Conservation (phyloP, 1,284 basidiomycete species). For the Termitomyces sp. region DNA sequence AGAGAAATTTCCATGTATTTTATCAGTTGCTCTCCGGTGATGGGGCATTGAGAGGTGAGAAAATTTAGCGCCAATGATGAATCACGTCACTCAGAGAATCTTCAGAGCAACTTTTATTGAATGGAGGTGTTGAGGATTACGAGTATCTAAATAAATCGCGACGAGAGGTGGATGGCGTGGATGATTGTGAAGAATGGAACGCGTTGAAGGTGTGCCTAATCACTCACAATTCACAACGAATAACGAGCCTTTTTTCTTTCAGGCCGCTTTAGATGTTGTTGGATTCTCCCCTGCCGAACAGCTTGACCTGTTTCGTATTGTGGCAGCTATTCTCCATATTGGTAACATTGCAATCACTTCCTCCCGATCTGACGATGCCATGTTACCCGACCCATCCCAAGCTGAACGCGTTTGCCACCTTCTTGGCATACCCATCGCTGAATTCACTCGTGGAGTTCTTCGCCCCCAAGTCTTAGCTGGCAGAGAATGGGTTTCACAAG, state of each 20-base stretch:
- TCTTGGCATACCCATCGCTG: conserved; percentile 85
- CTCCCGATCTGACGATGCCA: conserved; percentile 84
- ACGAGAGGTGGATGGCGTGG: conserved; percentile 90
- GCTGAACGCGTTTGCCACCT: conserved; percentile 92
- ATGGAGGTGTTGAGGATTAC: conserved; percentile 77
- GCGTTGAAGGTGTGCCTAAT: conserved; percentile 56
- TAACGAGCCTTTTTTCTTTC: background rate
- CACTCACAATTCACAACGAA: background rate
- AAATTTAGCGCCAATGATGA: background rate
- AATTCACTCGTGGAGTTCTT: conserved; percentile 86
- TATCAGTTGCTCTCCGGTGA: conserved; percentile 83
- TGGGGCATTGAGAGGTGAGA: conserved; percentile 57
- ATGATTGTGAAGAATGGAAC: conserved; percentile 89
- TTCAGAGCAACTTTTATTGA: conserved; percentile 72
- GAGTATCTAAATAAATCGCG: conserved; percentile 90
- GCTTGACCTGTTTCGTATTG: conserved; percentile 89
- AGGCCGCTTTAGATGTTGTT: conserved; percentile 81
- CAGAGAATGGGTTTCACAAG: conserved; percentile 95
- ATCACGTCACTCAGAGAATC: background rate
- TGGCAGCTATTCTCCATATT: conserved; percentile 92
- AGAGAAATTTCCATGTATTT: conserved; percentile 96
- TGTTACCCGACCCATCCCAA: conserved; percentile 76
- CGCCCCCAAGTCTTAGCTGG: conserved; percentile 91
- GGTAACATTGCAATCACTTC: conserved; percentile 88
- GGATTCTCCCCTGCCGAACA: conserved; percentile 87